Base-by-base conservation (phyloP, 148 eudicot species). In the Gaultheria prostrata region DNA sequence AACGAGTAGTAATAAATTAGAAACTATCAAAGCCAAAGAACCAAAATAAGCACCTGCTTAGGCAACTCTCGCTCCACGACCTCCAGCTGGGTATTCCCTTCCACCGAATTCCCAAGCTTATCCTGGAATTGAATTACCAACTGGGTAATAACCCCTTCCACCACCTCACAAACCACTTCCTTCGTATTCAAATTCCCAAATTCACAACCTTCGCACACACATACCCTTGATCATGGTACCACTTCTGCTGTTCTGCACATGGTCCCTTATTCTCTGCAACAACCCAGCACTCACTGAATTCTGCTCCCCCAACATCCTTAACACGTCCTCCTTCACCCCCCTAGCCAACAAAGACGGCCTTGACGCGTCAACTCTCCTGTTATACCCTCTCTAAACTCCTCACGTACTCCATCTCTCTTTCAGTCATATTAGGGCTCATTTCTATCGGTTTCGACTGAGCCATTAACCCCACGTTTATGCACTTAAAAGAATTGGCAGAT, bases 181-280 rank as follows among this genome's bases (percentile, higher is more conserved):
- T 91, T 93, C 0, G 98, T 94, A 86, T 97, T 92, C 90, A 94
- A 90, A 82, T 97, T 94, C 74, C 99, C 99, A 33, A 97, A 84
- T 97, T 97, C 79, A 94, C 97, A 24, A 97, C 99, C 83, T 92
- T 94, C 1, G 99, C 98, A 69, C 95, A 93, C 0, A 92, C 98
- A 54, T 94, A 94, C 73, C 99, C 99, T 77, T 97, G 92, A 13
- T 97, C 99, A 49, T 90, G 97, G 76, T 97, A 97, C 99, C 99
- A 97, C 79, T 92, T 91, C 92, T n/a, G n/a, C n/a, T n/a, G n/a
- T n/a, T n/a, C n/a, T 97, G 97, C 78, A 97, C 97, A 80, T 86
- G 87, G 81, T 97, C 97, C 82, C 97, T 83, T 61, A 93, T 94
- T 90, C 80, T 93, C 92, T 92, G 97, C 92, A 97, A 67, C 87